These are phyloP conservation scores for Phoma sp. DNA, from an alignment of 2,329 filamentous ascomycete genomes.

Conservation along the genomic window DNA sequence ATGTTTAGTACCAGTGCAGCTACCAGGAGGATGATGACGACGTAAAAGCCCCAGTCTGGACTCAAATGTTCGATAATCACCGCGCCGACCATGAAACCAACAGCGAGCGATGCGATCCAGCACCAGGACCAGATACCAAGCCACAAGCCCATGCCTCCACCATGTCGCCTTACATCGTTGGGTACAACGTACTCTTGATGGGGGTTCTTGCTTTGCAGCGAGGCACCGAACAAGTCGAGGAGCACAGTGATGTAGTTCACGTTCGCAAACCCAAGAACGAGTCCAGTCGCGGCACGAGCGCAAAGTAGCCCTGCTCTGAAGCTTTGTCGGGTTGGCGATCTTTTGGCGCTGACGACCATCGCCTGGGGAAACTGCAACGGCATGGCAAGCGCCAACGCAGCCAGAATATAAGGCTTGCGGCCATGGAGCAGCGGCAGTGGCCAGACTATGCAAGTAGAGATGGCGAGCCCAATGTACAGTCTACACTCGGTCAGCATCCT, in stretches of 20 bases:
- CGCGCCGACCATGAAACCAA: slow-evolving; percentile 76
- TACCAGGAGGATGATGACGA: slow-evolving; percentile 72
- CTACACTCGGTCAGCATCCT: slow-evolving; percentile 23
- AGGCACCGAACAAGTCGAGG: slow-evolving; percentile 78
- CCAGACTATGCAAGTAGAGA: slow-evolving; percentile 75
- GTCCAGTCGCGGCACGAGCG: slow-evolving; percentile 70
- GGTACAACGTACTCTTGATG: slow-evolving; percentile 73
- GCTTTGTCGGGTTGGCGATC: slow-evolving; percentile 61
- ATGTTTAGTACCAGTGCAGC: slow-evolving; percentile 72
- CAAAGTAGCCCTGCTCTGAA: slow-evolving; percentile 69
- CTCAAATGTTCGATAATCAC: slow-evolving; percentile 67
- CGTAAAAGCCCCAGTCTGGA: slow-evolving; percentile 78
- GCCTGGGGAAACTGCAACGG: slow-evolving; percentile 79
- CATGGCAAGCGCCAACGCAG: slow-evolving; percentile 71
- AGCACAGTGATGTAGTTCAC: slow-evolving; percentile 77
- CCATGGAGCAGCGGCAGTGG: slow-evolving; percentile 77
- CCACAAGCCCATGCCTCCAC: slow-evolving; percentile 82
- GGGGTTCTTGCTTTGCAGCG: slow-evolving; percentile 73
- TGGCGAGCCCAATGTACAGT: slow-evolving; percentile 72
- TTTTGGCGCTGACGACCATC: slow-evolving; percentile 64
- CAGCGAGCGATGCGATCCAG: slow-evolving; percentile 72
- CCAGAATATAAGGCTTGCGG: slow-evolving; percentile 76
- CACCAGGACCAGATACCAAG: slow-evolving; percentile 70
- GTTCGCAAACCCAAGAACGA: slow-evolving; percentile 74
- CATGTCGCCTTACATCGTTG: slow-evolving; percentile 74